Evolutionary conservation across 345 rosid genomes (phyloP).

Genomic region (Boechera divaricarpa): DNA sequence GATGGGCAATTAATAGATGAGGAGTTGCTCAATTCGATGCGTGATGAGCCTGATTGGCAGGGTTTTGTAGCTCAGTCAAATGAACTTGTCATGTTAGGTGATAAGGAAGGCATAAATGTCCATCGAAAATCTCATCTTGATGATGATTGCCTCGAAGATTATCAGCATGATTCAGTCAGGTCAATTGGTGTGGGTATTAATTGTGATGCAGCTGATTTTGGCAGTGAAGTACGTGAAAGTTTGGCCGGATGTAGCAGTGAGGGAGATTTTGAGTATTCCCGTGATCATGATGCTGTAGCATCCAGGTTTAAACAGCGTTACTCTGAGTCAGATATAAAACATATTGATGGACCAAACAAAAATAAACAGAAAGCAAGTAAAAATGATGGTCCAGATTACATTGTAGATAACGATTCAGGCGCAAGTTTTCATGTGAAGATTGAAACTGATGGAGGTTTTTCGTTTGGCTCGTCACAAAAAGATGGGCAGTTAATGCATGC

Average conservation of each 20-base stretch:
- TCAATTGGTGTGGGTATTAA: conserved; percentile 97
- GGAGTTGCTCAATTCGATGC: conserved; percentile 78
- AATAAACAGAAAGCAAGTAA: conserved; percentile 57
- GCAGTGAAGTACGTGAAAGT: conserved; percentile 90
- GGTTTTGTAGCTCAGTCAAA: conserved; percentile 94
- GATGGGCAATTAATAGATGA: conserved; percentile 91
- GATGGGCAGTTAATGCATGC: conserved; percentile 62
- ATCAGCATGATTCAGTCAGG: conserved; percentile 93
- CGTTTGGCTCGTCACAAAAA: conserved; percentile 72
- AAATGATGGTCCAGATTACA: conserved; percentile 52
- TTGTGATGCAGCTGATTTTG: conserved; percentile 92
- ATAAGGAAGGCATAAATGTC: conserved; percentile 58
- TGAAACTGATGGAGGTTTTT: conserved; percentile 71
- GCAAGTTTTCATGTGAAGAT: conserved; percentile 51
- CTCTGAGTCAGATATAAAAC: conserved; percentile 59
- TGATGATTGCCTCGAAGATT: conserved; percentile 77
- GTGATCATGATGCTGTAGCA: conserved; percentile 63
- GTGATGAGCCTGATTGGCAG: conserved; percentile 91
- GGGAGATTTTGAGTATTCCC: conserved; percentile 81
- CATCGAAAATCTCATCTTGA: conserved; percentile 62
- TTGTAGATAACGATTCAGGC: conserved; percentile 58
- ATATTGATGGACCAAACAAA: conserved; percentile 52
- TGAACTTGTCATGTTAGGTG: conserved; percentile 71
- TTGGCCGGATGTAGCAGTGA: conserved; percentile 92
- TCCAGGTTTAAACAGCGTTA: conserved; percentile 59